A percentile compares a stretch with the other conserved stretches of the same genome.
phyloP scores from a whole-genome alignment of 164 flowering plant genomes.

The Platanus orientalis region DNA sequence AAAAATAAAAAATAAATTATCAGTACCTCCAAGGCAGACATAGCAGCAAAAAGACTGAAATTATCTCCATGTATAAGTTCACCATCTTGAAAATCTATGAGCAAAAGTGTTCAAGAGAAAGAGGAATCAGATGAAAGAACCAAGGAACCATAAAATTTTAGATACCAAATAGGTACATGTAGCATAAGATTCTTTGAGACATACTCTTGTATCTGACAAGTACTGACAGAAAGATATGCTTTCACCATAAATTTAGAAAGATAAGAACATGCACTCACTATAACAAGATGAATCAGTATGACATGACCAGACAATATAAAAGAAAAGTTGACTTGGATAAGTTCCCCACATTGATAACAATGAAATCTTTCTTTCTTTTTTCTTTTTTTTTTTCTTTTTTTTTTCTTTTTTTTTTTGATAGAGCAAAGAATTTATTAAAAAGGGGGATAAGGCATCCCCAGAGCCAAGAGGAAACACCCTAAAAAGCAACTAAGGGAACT shows the following conservation, averaged over 20 bases:
- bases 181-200: neutral
- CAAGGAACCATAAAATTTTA: neutral
- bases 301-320: neutral
- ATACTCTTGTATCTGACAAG: neutral
- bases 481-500: no score
- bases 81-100: constrained; percentile 74
- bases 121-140: neutral
- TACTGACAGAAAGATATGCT: neutral
- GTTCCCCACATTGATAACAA: neutral
- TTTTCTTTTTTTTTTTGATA: no score
- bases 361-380: no score
- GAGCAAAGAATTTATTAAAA: no score
- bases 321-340: neutral
- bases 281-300: neutral
- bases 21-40: constrained; percentile 97
- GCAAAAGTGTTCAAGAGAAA: constrained; percentile 6
- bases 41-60: constrained; percentile 94
- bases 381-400: no score
- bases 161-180: neutral
- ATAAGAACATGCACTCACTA: neutral
- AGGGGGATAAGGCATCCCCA: no score
- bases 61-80: constrained; percentile 92
- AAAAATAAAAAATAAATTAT: no score
- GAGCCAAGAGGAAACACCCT: no score
- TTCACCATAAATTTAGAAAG: neutral